Conservation (phyloP, 805 yeast species). For the Kuraishia piskuri region DNA sequence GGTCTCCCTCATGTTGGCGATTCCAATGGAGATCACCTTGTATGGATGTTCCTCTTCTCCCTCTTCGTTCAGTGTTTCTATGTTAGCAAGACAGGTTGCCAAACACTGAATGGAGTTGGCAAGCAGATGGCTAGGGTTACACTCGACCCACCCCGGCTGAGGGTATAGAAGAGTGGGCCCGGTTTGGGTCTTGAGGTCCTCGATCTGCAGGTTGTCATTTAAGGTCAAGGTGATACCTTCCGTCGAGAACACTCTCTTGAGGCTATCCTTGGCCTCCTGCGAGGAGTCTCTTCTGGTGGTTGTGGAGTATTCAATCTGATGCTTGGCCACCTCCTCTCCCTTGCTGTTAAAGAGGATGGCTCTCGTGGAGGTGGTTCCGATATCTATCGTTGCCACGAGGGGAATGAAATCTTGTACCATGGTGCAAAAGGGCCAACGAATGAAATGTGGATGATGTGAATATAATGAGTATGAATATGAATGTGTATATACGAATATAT, state of each 20-base stretch:
- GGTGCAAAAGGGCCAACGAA: neutral
- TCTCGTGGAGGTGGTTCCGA: constrained; percentile 89
- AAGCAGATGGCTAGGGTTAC: constrained; percentile 77
- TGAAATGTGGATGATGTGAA: too few species aligned
- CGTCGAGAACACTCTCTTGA: constrained; percentile 47
- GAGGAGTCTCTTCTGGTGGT: constrained; percentile 42
- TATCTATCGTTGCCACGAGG: constrained; percentile 67
- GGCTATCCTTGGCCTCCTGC: constrained; percentile 1
- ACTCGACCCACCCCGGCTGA: constrained; percentile 90
- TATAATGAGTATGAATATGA: too few species aligned
- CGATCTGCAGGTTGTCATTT: constrained; percentile 52
- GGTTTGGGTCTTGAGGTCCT: constrained; percentile 36
- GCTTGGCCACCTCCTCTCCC: constrained; percentile 77
- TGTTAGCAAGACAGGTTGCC: constrained; percentile 49
- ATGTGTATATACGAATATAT: too few species aligned
- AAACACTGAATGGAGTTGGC: constrained; percentile 78
- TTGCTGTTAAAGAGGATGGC: constrained; percentile 68
- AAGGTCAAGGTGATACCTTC: constrained; percentile 63
- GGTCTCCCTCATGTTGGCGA: constrained; percentile 95
- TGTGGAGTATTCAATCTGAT: constrained; percentile 83
- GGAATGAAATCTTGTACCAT: constrained; percentile 17
- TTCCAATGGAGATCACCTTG: constrained; percentile 67
- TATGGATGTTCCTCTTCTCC: constrained; percentile 46
- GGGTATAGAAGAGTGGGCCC: constrained; percentile 74
- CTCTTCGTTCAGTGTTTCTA: constrained; percentile 38